phyloP scores from a whole-genome alignment of 192 early-diverging fungal species.

The Umbelopsis sp. region DNA sequence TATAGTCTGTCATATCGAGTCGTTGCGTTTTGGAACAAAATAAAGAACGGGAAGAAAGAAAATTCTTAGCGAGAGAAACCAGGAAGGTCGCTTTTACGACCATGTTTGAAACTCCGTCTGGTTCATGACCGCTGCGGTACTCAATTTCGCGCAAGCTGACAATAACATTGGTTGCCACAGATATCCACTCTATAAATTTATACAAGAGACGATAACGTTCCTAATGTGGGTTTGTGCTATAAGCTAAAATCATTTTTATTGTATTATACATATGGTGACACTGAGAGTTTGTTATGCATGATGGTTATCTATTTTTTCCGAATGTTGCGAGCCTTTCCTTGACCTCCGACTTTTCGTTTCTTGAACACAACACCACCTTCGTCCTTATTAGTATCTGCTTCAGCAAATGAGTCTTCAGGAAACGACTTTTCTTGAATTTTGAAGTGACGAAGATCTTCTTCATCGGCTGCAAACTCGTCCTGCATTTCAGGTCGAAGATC shows the following conservation, averaged over 20 bases:
- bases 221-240: too few species aligned
- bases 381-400: conserved; percentile 16
- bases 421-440: conserved; percentile 59
- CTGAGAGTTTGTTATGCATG: too few species aligned
- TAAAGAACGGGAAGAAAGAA: background rate
- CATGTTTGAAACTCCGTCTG: background rate
- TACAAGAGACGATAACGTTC: too few species aligned
- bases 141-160: background rate
- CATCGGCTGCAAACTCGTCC: conserved; percentile 51
- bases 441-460: conserved; percentile 51
- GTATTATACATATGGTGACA: too few species aligned
- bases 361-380: conserved; percentile 44
- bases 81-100: background rate
- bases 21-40: background rate
- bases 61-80: conserved; percentile 8
- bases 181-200: too few species aligned
- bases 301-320: conserved; percentile 27
- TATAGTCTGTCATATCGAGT: background rate
- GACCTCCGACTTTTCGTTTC: conserved; percentile 47
- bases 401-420: conserved; percentile 27
- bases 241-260: too few species aligned
- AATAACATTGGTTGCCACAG: too few species aligned
- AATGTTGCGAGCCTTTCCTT: conserved; percentile 43
- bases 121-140: conserved; percentile 10
- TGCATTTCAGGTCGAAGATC: conserved; percentile 31